A percentile compares a stretch with the other conserved stretches of the same genome.
phyloP scores from a whole-genome alignment of 2,329 filamentous ascomycete species.

The Paecilomyces niveus region DNA sequence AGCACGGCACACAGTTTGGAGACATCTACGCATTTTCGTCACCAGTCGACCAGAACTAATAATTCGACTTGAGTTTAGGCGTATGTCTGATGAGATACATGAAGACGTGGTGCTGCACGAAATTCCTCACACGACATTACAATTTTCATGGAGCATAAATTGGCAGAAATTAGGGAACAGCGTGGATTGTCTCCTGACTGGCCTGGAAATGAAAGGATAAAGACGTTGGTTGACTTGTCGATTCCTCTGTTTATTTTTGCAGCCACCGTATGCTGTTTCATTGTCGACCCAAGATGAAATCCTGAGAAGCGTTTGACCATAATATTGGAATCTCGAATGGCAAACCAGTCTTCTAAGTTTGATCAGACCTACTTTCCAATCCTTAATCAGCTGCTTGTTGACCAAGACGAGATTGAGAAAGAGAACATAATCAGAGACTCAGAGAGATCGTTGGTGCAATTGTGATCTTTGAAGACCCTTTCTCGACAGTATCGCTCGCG shows the following conservation, averaged over 20 bases:
- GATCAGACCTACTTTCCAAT: background rate
- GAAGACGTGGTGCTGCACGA: no score
- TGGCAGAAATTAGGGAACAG: background rate
- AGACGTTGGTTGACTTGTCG: slow-evolving; percentile 16
- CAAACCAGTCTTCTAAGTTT: background rate
- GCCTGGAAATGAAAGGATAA: background rate
- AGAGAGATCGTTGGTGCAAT: background rate
- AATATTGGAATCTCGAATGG: background rate
- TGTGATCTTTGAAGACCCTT: background rate
- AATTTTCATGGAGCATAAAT: background rate
- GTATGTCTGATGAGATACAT: no score
- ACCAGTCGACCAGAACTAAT: no score
- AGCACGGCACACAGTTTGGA: no score
- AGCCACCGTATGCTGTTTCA: slow-evolving; percentile 11
- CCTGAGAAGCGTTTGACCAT: background rate
- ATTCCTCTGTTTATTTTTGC: slow-evolving; percentile 15
- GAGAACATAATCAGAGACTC: background rate
- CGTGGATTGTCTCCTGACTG: background rate
- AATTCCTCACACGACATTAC: background rate
- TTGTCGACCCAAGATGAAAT: slow-evolving; percentile 4
- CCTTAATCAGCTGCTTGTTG: background rate
- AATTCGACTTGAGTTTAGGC: no score
- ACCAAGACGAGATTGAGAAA: background rate
- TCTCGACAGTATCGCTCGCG: background rate
- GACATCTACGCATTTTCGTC: no score